phyloP scores from a whole-genome alignment of 2,329 filamentous ascomycete species.

The Metarhizium guizhouense region DNA sequence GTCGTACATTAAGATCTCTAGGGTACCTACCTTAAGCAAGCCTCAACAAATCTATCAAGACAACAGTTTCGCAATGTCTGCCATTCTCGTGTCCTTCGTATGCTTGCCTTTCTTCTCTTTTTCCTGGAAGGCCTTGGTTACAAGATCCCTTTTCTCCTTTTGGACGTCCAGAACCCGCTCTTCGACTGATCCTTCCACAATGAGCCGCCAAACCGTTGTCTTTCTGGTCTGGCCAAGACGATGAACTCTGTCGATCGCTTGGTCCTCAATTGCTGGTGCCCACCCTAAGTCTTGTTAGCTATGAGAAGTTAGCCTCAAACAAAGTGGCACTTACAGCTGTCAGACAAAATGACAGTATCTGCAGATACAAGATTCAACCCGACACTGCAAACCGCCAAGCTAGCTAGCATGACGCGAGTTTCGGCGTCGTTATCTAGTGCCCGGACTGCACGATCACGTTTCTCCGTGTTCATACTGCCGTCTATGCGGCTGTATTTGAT shows the following conservation, averaged over 20 bases:
- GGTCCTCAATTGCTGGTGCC: slow-evolving; percentile 87
- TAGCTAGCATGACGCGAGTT: slow-evolving; percentile 72
- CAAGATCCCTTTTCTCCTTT: slow-evolving; percentile 67
- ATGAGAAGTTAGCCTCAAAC: background rate
- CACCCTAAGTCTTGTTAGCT: slow-evolving; percentile 47
- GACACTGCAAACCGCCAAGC: slow-evolving; percentile 72
- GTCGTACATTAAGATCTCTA: background rate
- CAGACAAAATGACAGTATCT: slow-evolving; percentile 74
- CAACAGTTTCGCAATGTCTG: slow-evolving; percentile 43
- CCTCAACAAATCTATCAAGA: slow-evolving; percentile 9
- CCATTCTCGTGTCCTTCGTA: slow-evolving; percentile 48
- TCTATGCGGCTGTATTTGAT: slow-evolving; percentile 67
- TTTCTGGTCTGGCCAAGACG: slow-evolving; percentile 72
- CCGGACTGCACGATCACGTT: slow-evolving; percentile 64
- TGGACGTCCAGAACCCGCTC: slow-evolving; percentile 74
- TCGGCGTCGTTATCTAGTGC: slow-evolving; percentile 57
- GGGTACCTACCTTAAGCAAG: background rate
- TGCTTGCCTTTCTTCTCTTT: slow-evolving; percentile 42
- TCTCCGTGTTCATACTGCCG: slow-evolving; percentile 62
- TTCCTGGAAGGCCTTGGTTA: slow-evolving; percentile 72
- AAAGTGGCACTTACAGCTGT: slow-evolving; percentile 49
- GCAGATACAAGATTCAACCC: slow-evolving; percentile 80
- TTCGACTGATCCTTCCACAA: slow-evolving; percentile 75
- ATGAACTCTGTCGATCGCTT: slow-evolving; percentile 83
- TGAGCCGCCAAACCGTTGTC: slow-evolving; percentile 70